Evolutionary conservation across 768 basidiomycete genomes (phyloP).

Genomic region (Gymnopilus junonius): DNA sequence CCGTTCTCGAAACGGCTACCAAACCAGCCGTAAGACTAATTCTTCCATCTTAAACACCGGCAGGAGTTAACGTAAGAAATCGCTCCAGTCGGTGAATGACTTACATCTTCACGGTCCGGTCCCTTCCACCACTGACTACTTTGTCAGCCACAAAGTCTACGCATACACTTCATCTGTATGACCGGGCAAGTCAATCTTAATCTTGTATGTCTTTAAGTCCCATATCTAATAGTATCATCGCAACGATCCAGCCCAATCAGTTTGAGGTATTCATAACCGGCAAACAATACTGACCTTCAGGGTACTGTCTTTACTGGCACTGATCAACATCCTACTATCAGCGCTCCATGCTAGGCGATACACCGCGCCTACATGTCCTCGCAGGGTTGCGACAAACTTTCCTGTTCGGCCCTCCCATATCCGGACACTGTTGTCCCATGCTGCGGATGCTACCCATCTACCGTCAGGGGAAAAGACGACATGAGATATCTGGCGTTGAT

Average conservation of each 20-base stretch:
- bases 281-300: constrained; percentile 69
- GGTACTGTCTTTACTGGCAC: constrained; percentile 95
- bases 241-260: neutral
- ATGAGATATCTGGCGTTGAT: constrained; percentile 93
- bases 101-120: constrained; percentile 92
- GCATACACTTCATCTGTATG: constrained; percentile 99
- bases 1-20: neutral
- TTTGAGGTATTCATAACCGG: neutral
- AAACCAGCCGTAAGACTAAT: constrained; percentile 6
- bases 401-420: constrained; percentile 88
- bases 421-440: constrained; percentile 89
- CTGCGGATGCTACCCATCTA: constrained; percentile 87
- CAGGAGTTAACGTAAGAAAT: neutral
- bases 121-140: constrained; percentile 95
- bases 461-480: constrained; percentile 96
- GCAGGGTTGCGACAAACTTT: constrained; percentile 87
- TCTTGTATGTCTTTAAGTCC: constrained; percentile 96
- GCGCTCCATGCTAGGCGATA: constrained; percentile 96
- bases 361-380: constrained; percentile 94
- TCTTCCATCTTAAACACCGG: constrained; percentile 18
- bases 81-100: constrained; percentile 32
- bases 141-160: constrained; percentile 99
- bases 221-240: constrained; percentile 64
- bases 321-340: constrained; percentile 89
- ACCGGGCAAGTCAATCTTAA: constrained; percentile 92